phyloP scores from a whole-genome alignment of 2,329 filamentous ascomycete genomes.

The Clonostachys sp. region DNA sequence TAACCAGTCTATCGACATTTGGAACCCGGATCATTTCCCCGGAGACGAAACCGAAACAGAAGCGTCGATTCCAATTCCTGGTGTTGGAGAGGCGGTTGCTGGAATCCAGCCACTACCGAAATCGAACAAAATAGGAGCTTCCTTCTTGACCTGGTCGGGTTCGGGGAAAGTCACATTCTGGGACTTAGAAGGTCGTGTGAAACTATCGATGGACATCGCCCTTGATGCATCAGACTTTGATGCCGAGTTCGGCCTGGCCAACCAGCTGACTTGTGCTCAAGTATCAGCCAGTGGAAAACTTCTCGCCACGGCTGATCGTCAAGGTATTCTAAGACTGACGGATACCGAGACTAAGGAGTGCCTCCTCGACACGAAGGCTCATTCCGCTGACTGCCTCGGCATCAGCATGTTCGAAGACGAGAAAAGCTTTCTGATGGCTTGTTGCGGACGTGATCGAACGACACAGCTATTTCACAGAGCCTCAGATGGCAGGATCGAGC shows the following conservation, averaged over 20 bases:
- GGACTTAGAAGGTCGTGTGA: conserved; percentile 67
- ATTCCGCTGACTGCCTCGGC: conserved; percentile 79
- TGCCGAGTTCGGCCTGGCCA: conserved; percentile 45
- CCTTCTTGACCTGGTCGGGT: conserved; percentile 86
- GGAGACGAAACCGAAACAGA: conserved; percentile 27
- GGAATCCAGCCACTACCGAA: conserved; percentile 66
- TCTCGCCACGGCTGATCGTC: conserved; percentile 80
- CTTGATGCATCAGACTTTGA: conserved; percentile 58
- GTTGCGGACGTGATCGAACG: conserved; percentile 84
- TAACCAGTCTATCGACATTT: conserved; percentile 69
- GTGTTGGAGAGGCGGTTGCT: conserved; percentile 60
- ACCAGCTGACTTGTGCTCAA: conserved; percentile 56
- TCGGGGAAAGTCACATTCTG: conserved; percentile 80
- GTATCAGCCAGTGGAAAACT: conserved; percentile 58
- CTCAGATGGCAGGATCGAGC: conserved; percentile 55
- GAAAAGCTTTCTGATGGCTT: conserved; percentile 65
- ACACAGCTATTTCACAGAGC: conserved; percentile 77
- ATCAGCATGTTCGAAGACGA: conserved; percentile 67
- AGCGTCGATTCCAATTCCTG: conserved; percentile 52
- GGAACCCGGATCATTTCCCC: conserved; percentile 40
- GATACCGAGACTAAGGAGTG: conserved; percentile 58
- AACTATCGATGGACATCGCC: conserved; percentile 58
- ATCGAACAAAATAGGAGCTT: conserved; percentile 57
- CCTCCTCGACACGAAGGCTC: conserved; percentile 74
- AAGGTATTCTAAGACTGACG: conserved; percentile 74